Evolutionary conservation across 2,329 filamentous ascomycete genomes (phyloP).

Genomic region (Diaporthe vexans): DNA sequence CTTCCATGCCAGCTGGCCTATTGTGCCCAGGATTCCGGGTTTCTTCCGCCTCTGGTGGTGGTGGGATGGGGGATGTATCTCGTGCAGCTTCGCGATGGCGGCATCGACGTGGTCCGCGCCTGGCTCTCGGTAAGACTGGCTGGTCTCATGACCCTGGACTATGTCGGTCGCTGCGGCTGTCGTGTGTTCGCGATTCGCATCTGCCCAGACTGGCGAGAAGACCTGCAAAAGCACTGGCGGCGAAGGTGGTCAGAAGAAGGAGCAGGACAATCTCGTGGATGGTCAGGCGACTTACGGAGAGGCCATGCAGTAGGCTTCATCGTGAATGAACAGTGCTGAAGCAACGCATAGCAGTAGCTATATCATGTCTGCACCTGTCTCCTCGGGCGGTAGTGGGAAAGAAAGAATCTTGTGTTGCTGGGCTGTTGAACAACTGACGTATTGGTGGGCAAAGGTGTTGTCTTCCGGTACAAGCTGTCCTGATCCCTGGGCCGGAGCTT

Average conservation of each 20-base stretch:
- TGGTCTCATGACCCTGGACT: conserved; percentile 38
- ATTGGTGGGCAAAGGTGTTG: conserved; percentile 13
- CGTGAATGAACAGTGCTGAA: conserved; percentile 28
- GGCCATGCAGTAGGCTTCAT: conserved; percentile 41
- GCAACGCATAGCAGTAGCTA: conserved; percentile 41
- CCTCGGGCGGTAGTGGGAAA: background rate
- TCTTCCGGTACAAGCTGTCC: conserved; percentile 44
- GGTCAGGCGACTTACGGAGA: conserved; percentile 55
- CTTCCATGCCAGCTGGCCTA: conserved; percentile 61
- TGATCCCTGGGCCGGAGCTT: conserved; percentile 39
- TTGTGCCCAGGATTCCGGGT: conserved; percentile 58
- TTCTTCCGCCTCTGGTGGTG: conserved; percentile 61
- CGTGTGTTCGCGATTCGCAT: conserved; percentile 52
- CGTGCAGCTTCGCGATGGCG: conserved; percentile 64
- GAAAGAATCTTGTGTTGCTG: conserved; percentile 15
- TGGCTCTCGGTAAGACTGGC: conserved; percentile 45
- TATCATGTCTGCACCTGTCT: conserved; percentile 33
- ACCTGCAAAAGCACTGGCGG: conserved; percentile 63
- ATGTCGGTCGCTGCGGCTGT: conserved; percentile 38
- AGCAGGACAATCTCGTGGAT: background rate
- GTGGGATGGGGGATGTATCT: conserved; percentile 59
- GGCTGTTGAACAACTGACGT: background rate
- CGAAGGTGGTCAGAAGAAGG: conserved; percentile 9
- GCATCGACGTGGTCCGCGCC: conserved; percentile 68
- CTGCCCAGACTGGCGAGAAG: conserved; percentile 53